A percentile compares a stretch with the other conserved stretches of the same genome.
These are phyloP conservation scores for Microsporum ferrugineum DNA, from an alignment of 2,329 filamentous ascomycete genomes.

Conservation along the genomic window DNA sequence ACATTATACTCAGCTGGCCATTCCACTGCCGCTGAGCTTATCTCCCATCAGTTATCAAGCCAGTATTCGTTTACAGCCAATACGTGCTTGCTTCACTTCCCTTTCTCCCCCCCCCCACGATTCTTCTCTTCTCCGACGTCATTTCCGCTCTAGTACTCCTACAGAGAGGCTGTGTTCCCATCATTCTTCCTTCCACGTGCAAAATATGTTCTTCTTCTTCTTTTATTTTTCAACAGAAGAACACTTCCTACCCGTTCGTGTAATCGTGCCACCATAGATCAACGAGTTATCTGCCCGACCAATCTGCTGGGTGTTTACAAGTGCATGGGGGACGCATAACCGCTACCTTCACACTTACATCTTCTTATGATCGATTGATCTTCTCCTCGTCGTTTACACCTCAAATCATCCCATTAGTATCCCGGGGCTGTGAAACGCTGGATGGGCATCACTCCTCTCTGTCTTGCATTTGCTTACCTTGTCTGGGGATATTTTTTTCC, in stretches of 20 bases:
- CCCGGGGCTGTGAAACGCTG: background rate
- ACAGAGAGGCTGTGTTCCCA: constrained; percentile 5
- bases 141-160: background rate
- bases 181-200: background rate
- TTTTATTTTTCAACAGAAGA: background rate
- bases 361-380: background rate
- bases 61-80: background rate
- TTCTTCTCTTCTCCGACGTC: background rate
- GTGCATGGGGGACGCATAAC: constrained; percentile 1
- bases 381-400: background rate
- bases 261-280: background rate
- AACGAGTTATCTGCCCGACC: constrained; percentile 2
- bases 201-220: background rate
- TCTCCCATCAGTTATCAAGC: background rate
- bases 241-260: background rate
- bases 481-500: background rate
- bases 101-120: background rate
- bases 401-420: background rate
- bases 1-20: background rate
- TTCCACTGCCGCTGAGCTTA: background rate
- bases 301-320: constrained; percentile 1
- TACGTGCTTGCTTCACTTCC: background rate
- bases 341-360: background rate
- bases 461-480: background rate
- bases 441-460: background rate